Conservation (phyloP, 257 asterid species). For the Misopates orontium region DNA sequence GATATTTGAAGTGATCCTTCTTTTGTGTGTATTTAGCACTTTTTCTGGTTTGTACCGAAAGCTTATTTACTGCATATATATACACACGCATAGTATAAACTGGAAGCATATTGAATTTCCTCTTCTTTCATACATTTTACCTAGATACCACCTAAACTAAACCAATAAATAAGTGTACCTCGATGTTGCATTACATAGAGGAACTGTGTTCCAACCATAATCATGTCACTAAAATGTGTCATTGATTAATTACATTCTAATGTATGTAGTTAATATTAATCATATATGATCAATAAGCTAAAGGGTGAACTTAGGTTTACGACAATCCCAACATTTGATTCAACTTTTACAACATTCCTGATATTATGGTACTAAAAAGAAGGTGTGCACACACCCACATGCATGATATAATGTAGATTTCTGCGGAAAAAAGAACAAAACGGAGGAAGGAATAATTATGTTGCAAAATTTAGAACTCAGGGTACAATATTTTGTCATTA, state of each 20-base stretch:
- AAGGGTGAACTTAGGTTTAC: too few relatives aligned
- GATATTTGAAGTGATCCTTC: slow-evolving; percentile 14
- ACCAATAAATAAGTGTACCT: slow-evolving; percentile 13
- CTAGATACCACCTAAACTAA: slow-evolving; percentile 21
- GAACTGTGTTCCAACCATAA: slow-evolving; percentile 20
- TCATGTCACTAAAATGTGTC: not conserved
- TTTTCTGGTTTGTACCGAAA: slow-evolving; percentile 31
- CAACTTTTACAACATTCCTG: too few relatives aligned
- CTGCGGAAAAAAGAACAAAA: too few relatives aligned
- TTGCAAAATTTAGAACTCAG: too few relatives aligned
- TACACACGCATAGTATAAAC: slow-evolving; percentile 9
- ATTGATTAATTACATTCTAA: not conserved
- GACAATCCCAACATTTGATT: too few relatives aligned
- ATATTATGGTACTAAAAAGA: too few relatives aligned
- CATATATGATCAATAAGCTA: too few relatives aligned
- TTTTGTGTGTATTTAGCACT: slow-evolving; percentile 32
- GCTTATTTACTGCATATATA: slow-evolving; percentile 24
- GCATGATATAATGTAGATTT: too few relatives aligned
- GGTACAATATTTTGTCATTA: too few relatives aligned
- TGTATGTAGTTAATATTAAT: too few relatives aligned
- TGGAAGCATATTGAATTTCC: slow-evolving; percentile 28
- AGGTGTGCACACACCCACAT: too few relatives aligned
- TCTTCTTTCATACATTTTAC: slow-evolving; percentile 26
- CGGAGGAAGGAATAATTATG: too few relatives aligned
- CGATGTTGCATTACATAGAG: not conserved